Evolutionary conservation across 108 stramenopile species (phyloP).

Genomic region (Aurantiochytrium sp.): DNA sequence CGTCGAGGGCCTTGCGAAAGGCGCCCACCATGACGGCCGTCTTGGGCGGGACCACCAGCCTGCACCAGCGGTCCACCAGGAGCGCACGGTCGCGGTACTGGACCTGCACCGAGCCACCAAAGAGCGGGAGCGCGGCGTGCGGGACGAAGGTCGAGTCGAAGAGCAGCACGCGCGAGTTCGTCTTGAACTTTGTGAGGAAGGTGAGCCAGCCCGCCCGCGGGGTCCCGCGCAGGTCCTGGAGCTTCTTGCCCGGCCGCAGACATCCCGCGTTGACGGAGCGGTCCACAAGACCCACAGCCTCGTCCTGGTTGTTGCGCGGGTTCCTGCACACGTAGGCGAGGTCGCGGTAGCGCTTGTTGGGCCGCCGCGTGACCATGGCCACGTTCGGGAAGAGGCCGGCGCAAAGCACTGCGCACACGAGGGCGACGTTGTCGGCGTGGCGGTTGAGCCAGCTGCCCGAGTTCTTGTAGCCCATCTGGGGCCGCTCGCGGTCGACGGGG

Average conservation of each 20-base stretch:
- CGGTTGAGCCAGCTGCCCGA: slow-evolving; percentile 27
- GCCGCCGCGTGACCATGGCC: slow-evolving; percentile 4
- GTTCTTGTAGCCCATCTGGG: neutral
- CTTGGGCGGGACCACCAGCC: neutral
- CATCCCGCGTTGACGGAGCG: neutral
- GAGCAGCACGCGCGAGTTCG: neutral
- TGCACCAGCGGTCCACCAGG: neutral
- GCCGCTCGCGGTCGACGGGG: slow-evolving; percentile 28
- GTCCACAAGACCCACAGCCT: neutral
- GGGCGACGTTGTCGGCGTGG: slow-evolving; percentile 57
- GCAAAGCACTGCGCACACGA: slow-evolving; percentile 73
- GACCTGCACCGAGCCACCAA: neutral
- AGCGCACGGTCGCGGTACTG: neutral
- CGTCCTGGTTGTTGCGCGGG: neutral
- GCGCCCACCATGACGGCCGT: neutral
- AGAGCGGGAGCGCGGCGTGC: neutral
- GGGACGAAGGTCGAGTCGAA: slow-evolving; percentile 21
- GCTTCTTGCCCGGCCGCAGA: neutral
- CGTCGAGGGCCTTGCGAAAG: neutral
- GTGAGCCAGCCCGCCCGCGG: neutral
- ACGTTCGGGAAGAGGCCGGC: slow-evolving; percentile 91
- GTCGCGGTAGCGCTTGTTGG: neutral
- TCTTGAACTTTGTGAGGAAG: slow-evolving; percentile 1
- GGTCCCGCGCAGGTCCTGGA: neutral
- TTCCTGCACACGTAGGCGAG: neutral